Evolutionary conservation across 768 basidiomycete species (phyloP), one percentile per base, ranked within the genome.

Genomic region (Sistotremastrum niveocremeum): DNA sequence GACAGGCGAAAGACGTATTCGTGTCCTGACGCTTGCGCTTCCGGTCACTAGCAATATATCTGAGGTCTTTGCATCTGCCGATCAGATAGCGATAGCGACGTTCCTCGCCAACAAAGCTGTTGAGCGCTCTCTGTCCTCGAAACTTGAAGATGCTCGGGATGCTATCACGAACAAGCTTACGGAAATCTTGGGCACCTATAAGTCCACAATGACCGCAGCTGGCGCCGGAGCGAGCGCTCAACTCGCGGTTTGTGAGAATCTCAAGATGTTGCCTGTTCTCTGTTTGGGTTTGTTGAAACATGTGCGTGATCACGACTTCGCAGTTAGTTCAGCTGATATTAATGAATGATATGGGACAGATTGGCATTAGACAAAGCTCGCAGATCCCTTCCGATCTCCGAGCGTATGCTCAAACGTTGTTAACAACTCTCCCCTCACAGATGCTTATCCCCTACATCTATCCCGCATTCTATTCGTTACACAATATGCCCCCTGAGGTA

Each of bases 321-420:
- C 11, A 6, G 29, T 35, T 7, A 33, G 41, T 11, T 20, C 4
- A 31, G 34, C 29, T 41, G 6, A 48, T 42, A 30, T 34, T 35
- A 41, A 46, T 12, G 39, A 42, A 31, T 7, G 33, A 29, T 20
- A 44, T 34, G 7, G 7, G 36, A 12, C 50, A 91, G 88, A 84
- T 94, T 52, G 95, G 90, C 40, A 72, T 98, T 44, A 78, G 95
- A 46, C 91, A 97, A 69, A 97, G 93, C 64, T 79, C 88, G 3
- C 89, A 93, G 59, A 98, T 99, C 60, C 91, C 94, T 34, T 86
- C 94, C 6, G 95, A 99, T 65, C 80, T 99, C 42, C 72, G 95
- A 52, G 85, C 91, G 7, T 98, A 98, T 58, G 88, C 95, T 2
- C 93, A 97, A 63, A 83, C 84, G 5, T 66, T 99, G 34, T 71